These are phyloP conservation scores for Saccharomyces hybrid DNA, from an alignment of 1,139 yeast species.

Conservation along the genomic window DNA sequence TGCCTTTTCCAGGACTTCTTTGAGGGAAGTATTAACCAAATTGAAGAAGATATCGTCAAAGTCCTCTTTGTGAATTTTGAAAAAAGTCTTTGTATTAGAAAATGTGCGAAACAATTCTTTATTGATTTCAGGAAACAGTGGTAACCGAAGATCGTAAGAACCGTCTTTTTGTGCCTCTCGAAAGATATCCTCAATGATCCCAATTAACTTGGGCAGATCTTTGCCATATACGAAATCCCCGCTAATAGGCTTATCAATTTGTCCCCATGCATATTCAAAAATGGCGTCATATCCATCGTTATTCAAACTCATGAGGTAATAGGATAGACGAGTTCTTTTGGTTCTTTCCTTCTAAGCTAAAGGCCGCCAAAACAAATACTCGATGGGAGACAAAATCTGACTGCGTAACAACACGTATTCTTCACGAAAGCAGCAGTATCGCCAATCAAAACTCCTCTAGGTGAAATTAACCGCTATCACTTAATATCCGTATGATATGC, in stretches of 20 bases:
- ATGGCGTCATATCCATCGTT: constrained; percentile 2
- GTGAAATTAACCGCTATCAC: neutral
- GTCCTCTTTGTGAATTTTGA: constrained; percentile 29
- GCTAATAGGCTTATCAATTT: constrained; percentile 20
- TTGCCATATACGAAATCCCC: constrained; percentile 29
- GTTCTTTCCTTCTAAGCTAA: neutral
- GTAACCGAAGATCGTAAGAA: constrained; percentile 3
- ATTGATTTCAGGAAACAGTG: constrained; percentile 22
- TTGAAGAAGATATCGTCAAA: constrained; percentile 28
- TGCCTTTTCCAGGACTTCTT: constrained; percentile 11
- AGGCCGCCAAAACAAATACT: neutral
- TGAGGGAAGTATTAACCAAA: constrained; percentile 22
- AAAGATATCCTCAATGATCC: constrained; percentile 19
- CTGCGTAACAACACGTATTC: no score
- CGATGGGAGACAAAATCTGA: no score
- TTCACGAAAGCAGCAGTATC: neutral
- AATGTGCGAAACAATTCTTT: constrained; percentile 24
- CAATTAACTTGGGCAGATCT: constrained; percentile 21
- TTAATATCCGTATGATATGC: neutral
- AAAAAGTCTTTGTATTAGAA: constrained; percentile 25
- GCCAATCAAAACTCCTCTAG: neutral
- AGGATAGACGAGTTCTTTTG: neutral
- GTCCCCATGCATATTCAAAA: constrained; percentile 30
- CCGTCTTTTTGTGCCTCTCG: constrained; percentile 4
- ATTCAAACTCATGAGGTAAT: neutral